Conservation (phyloP, 345 rosid genomes). For the Eucalyptus rudis region DNA sequence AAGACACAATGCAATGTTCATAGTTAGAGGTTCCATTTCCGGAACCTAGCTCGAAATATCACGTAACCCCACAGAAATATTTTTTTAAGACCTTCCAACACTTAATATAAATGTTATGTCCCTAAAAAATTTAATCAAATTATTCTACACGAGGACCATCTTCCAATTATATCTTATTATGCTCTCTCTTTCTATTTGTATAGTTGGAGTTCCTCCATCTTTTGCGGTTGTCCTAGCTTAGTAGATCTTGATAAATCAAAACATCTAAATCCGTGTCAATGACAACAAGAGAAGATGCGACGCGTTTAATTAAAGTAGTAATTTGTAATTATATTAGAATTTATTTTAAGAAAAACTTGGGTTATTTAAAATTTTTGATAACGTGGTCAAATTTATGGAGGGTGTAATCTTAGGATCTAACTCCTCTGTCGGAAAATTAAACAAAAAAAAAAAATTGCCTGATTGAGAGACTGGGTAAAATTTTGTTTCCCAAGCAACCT, state of each 20-base stretch:
- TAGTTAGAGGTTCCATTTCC: background rate
- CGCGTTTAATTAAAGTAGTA: background rate
- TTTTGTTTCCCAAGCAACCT: background rate
- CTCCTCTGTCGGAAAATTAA: background rate
- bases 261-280: background rate
- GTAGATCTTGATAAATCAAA: background rate
- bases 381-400: background rate
- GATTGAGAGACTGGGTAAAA: background rate
- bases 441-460: no score
- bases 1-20: background rate
- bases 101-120: no score
- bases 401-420: background rate
- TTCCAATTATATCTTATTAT: background rate
- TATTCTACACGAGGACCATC: background rate
- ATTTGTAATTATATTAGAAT: background rate
- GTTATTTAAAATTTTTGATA: fast-evolving
- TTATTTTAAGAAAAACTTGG: background rate
- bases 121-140: background rate
- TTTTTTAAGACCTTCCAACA: background rate
- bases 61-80: background rate
- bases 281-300: background rate
- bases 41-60: background rate
- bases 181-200: background rate
- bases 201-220: background rate
- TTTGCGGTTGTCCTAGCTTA: background rate